Percentiles rank a stretch among this genome's conserved stretches.
Conservation (phyloP, 2,329 filamentous ascomycete genomes). For the Calonectria ilicicola region DNA sequence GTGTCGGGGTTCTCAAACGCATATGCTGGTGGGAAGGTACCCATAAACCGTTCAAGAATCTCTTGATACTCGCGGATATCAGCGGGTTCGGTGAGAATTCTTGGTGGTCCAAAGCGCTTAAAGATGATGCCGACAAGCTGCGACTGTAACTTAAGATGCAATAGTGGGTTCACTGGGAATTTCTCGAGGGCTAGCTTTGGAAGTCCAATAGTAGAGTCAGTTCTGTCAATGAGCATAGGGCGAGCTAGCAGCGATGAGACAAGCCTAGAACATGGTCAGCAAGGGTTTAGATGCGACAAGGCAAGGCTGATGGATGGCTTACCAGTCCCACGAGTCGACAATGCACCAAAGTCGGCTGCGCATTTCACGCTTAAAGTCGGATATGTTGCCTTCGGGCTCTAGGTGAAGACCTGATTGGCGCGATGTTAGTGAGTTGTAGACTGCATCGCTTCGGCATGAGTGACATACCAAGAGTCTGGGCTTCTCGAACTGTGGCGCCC, state of each 20-base stretch:
- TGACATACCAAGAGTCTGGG: conserved; percentile 47
- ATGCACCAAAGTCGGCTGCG: conserved; percentile 52
- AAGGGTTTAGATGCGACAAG: neutral
- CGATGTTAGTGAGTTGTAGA: conserved; percentile 32
- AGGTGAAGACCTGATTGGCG: conserved; percentile 34
- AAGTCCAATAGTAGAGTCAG: conserved; percentile 46
- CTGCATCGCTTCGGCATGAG: neutral
- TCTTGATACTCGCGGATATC: conserved; percentile 48
- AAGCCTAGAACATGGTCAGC: conserved; percentile 44
- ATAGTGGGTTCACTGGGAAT: conserved; percentile 46
- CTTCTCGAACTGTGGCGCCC: conserved; percentile 49
- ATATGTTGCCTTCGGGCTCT: conserved; percentile 41
- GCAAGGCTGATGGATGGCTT: neutral
- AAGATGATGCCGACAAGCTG: conserved; percentile 47
- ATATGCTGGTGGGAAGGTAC: conserved; percentile 56
- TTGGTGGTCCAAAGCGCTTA: conserved; percentile 45
- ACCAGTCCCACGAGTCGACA: conserved; percentile 54
- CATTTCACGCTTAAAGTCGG: conserved; percentile 53
- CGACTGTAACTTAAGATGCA: conserved; percentile 53
- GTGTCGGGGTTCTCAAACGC: conserved; percentile 54
- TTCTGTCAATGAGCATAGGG: conserved; percentile 51
- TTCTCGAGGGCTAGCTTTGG: conserved; percentile 50
- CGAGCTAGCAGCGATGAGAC: conserved; percentile 49
- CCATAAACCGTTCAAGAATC: conserved; percentile 56
- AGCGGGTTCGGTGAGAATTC: conserved; percentile 41